A percentile compares a stretch with the other conserved stretches of the same genome.
Evolutionary conservation across 768 basidiomycete species (phyloP).

Genomic region (Amylocystis lapponica): DNA sequence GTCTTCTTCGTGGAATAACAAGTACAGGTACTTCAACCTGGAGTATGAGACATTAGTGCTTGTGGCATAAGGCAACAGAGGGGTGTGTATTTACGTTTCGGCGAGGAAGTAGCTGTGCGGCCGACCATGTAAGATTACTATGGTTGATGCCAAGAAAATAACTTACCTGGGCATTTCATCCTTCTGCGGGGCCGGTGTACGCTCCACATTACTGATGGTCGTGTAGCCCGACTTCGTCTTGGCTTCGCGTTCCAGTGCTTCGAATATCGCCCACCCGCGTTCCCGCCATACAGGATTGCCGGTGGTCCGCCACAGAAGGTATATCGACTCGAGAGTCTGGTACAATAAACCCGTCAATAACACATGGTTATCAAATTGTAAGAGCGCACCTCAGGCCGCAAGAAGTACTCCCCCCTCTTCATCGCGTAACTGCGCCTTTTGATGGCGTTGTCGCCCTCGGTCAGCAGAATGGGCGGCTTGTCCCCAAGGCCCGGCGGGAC

Average conservation of each 20-base stretch:
- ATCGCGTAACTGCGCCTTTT: conserved; percentile 46
- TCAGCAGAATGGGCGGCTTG: conserved; percentile 32
- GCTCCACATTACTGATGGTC: conserved; percentile 44
- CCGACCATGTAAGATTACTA: conserved; percentile 2
- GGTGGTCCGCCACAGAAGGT: conserved; percentile 65
- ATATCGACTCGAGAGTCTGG: conserved; percentile 71
- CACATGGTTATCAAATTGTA: background rate
- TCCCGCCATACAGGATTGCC: conserved; percentile 64
- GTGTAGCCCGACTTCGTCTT: conserved; percentile 61
- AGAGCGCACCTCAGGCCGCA: conserved; percentile 67
- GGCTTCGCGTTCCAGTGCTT: conserved; percentile 56
- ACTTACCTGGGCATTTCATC: conserved; percentile 74
- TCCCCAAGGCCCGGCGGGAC: conserved; percentile 51
- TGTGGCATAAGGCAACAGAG: background rate
- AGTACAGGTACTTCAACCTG: conserved; percentile 66
- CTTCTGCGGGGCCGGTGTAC: conserved; percentile 29
- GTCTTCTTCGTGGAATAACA: conserved; percentile 63
- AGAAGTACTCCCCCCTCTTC: conserved; percentile 41
- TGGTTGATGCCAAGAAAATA: no score
- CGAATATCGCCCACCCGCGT: conserved; percentile 65
- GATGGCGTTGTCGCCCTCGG: no score
- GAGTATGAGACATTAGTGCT: background rate
- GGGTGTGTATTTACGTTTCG: conserved; percentile 35
- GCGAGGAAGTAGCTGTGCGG: conserved; percentile 44
- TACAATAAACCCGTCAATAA: background rate